Evolutionary conservation across 164 flowering plant genomes (phyloP).

Genomic region (Macadamia tetraphylla): DNA sequence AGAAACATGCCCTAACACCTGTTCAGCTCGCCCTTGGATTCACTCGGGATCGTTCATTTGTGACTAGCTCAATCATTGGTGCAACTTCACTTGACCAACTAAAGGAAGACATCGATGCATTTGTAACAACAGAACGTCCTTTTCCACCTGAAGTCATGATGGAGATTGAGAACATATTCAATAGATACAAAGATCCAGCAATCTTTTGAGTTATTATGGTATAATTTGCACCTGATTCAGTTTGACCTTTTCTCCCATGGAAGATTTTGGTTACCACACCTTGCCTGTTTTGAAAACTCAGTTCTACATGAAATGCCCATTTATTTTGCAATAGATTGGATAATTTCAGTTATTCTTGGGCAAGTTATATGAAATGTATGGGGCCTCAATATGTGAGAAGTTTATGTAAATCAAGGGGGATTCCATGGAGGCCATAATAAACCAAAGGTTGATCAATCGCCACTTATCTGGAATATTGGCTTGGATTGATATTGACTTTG

Average conservation of each 20-base stretch:
- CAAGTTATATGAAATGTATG: too few relatives aligned
- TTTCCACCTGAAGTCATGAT: slow-evolving; percentile 58
- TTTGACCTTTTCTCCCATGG: background rate
- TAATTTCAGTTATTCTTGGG: too few relatives aligned
- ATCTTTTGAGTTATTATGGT: slow-evolving; percentile 24
- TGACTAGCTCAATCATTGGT: slow-evolving; percentile 90
- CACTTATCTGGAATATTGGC: too few relatives aligned
- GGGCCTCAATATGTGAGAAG: too few relatives aligned
- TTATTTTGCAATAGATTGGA: too few relatives aligned
- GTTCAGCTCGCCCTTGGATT: slow-evolving; percentile 89
- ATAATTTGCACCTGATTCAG: background rate
- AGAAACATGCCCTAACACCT: slow-evolving; percentile 62
- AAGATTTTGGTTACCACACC: background rate
- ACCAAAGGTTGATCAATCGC: too few relatives aligned
- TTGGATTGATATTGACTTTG: too few relatives aligned
- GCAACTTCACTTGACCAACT: slow-evolving; percentile 84
- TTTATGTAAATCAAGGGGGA: too few relatives aligned
- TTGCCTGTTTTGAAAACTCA: background rate
- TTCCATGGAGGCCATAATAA: too few relatives aligned
- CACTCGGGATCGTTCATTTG: slow-evolving; percentile 77
- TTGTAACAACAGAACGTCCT: slow-evolving; percentile 62
- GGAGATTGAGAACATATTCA: slow-evolving; percentile 60
- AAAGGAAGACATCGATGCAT: slow-evolving; percentile 79
- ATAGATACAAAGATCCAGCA: slow-evolving; percentile 77
- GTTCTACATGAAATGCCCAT: too few relatives aligned